Base-by-base conservation (phyloP, 176 grass and related monocot genomes). In the Lolium perenne region DNA sequence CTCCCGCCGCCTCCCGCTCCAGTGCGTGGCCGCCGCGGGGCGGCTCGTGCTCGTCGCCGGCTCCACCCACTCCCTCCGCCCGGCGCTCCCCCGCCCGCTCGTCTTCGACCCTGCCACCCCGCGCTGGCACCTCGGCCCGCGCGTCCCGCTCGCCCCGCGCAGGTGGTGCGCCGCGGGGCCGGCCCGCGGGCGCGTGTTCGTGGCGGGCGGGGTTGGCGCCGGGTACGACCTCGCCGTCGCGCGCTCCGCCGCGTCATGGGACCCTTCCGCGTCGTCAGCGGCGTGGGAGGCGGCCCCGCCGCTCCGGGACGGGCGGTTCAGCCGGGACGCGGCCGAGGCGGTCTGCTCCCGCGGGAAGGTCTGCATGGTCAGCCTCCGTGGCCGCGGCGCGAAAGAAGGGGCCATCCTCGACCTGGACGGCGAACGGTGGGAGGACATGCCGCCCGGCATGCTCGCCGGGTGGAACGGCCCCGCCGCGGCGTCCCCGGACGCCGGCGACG, bases 361-460 rank as follows among this genome's bases (percentile, higher is more conserved):
- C 4, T 98, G 90, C 92, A 92, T 95, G 92, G 93, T 98, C 38
- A 98, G 92, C 84, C 74, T 98, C 6, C 77, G 84, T 1, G 77
- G 88, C 10, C 86, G 90, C 8, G 88, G 91, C 0, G 64, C 88
- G 20, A 98, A 96, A 82, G 88, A 94, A 11, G 94, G 97, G 25
- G 76, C 84, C 7, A 85, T 98, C 21, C 94, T 89, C 86, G 87
- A 98, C 84, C 70, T 94, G 17, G 16, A 0, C 1, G 68, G 38
- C 47, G 71, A 56, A 0, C 23, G 75, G 22, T 98, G 97, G 97
- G 94, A 94, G 50, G 94, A 94, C 55, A 98, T 98, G 97, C 97
- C 97, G 1, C 72, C 82, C 7, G 94, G 92, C 10, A 91, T 98
- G 90, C 78, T 95, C 1, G 84, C 93, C 10, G 92, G 92, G 0